A percentile compares a stretch with the other conserved stretches of the same genome.
Evolutionary conservation across 1,139 yeast genomes (phyloP).

Genomic region (Kurtzmaniella quercitrusa): DNA sequence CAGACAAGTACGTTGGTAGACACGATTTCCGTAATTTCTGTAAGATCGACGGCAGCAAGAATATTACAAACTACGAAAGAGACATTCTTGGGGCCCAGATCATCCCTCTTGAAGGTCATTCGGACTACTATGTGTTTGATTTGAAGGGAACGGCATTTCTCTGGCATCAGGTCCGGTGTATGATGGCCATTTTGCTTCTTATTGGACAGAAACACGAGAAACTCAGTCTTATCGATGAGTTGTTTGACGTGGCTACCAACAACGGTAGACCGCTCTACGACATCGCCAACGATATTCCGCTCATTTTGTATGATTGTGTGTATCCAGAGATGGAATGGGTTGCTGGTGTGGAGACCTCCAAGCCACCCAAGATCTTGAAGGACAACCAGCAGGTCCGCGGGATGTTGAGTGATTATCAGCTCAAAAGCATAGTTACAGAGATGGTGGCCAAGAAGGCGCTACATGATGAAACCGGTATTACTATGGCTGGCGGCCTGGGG

Average conservation of each 20-base stretch:
- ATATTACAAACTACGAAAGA: slow-evolving; percentile 71
- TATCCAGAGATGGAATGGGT: slow-evolving; percentile 71
- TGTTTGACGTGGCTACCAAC: slow-evolving; percentile 53
- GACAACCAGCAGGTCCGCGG: slow-evolving; percentile 27
- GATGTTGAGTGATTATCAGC: slow-evolving; percentile 28
- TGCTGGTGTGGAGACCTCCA: slow-evolving; percentile 22
- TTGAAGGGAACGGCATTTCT: slow-evolving; percentile 85
- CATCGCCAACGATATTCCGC: slow-evolving; percentile 91
- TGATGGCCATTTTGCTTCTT: slow-evolving; percentile 78
- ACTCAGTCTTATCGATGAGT: slow-evolving; percentile 50
- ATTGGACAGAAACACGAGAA: slow-evolving; percentile 77
- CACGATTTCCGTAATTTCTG: slow-evolving; percentile 95
- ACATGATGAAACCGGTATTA: not conserved
- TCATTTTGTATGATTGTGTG: slow-evolving; percentile 84
- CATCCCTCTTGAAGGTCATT: slow-evolving; percentile 21
- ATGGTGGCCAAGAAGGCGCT: slow-evolving; percentile 19
- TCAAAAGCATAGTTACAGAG: slow-evolving; percentile 30
- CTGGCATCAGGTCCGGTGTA: slow-evolving; percentile 98
- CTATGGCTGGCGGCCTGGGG: slow-evolving; percentile 20
- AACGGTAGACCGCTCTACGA: slow-evolving; percentile 79
- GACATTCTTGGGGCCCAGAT: slow-evolving; percentile 53
- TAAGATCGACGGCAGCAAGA: slow-evolving; percentile 90
- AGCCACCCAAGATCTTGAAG: slow-evolving; percentile 19
- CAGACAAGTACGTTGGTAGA: slow-evolving; percentile 58
- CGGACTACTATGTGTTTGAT: slow-evolving; percentile 62